These are phyloP conservation scores for Russula compacta DNA, from an alignment of 768 basidiomycete genomes.

Conservation along the genomic window DNA sequence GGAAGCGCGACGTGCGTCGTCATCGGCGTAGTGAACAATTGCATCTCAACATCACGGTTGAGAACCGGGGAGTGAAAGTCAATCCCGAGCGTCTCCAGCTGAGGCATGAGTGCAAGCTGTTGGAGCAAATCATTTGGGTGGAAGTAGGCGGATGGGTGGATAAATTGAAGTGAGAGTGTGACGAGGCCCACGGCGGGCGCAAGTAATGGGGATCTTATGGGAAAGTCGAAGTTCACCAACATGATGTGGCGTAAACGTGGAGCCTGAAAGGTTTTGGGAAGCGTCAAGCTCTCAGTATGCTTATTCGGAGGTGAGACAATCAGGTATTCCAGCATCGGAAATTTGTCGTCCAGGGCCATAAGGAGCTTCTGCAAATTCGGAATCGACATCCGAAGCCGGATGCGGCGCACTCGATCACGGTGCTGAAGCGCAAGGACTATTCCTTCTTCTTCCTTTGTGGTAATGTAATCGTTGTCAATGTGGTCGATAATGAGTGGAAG, in stretches of 20 bases:
- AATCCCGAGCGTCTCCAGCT: background rate
- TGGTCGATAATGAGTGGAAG: background rate
- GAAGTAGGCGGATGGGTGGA: background rate
- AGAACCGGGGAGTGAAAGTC: background rate
- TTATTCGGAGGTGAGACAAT: background rate
- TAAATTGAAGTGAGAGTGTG: background rate
- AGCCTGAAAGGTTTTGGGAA: background rate
- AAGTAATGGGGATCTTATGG: background rate
- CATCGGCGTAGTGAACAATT: background rate
- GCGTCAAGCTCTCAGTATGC: background rate
- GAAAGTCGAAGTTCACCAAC: background rate
- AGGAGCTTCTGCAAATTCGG: background rate
- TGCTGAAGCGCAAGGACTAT: background rate
- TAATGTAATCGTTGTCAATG: background rate
- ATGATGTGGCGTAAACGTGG: background rate
- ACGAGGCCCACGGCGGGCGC: background rate
- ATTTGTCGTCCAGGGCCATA: background rate
- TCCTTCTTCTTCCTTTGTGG: background rate
- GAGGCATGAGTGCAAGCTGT: background rate
- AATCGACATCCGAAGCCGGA: background rate
- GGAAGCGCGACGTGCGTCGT: background rate
- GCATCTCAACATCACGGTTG: background rate
- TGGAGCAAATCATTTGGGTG: background rate
- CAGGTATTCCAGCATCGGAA: background rate
- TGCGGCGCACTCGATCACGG: background rate